Conservation (phyloP, 1,284 basidiomycete genomes). For the Bondarzewia mesenterica region DNA sequence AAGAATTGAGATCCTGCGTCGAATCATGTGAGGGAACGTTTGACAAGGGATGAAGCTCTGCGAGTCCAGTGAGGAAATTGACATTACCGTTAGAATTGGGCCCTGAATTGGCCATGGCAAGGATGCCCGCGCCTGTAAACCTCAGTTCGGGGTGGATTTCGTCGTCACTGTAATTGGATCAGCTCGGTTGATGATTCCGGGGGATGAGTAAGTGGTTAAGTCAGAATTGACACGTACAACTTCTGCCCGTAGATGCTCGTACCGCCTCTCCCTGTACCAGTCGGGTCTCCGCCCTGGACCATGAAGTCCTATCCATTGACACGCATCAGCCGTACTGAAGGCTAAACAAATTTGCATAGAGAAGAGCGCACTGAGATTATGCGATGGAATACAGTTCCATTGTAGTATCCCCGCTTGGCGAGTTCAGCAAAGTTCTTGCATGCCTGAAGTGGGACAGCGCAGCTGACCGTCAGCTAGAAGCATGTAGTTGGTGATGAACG, state of each 20-base stretch:
- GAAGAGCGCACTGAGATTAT: slow-evolving; percentile 64
- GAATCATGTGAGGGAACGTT: slow-evolving; percentile 14
- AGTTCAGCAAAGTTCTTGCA: slow-evolving; percentile 91
- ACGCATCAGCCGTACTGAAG: background rate
- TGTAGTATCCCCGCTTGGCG: slow-evolving; percentile 80
- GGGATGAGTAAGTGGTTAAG: background rate
- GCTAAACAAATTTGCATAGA: background rate
- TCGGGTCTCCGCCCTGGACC: slow-evolving; percentile 92
- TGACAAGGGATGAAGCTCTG: background rate
- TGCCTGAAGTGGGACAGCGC: slow-evolving; percentile 45
- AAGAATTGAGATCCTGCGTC: slow-evolving; percentile 88
- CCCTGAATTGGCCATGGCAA: slow-evolving; percentile 95
- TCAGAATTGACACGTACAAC: slow-evolving; percentile 48
- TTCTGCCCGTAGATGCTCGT: slow-evolving; percentile 90
- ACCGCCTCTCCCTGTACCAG: slow-evolving; percentile 90
- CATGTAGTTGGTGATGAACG: background rate
- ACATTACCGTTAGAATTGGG: slow-evolving; percentile 87
- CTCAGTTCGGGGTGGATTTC: slow-evolving; percentile 83
- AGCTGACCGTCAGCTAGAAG: background rate
- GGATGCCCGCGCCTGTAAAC: slow-evolving; percentile 92
- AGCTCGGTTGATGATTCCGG: background rate
- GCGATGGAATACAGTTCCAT: slow-evolving; percentile 81
- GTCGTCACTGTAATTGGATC: slow-evolving; percentile 53
- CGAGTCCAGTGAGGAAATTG: background rate
- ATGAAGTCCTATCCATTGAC: slow-evolving; percentile 69